These are phyloP conservation scores for Pascua guehoae DNA, from an alignment of 1,284 basidiomycete species.

Conservation along the genomic window DNA sequence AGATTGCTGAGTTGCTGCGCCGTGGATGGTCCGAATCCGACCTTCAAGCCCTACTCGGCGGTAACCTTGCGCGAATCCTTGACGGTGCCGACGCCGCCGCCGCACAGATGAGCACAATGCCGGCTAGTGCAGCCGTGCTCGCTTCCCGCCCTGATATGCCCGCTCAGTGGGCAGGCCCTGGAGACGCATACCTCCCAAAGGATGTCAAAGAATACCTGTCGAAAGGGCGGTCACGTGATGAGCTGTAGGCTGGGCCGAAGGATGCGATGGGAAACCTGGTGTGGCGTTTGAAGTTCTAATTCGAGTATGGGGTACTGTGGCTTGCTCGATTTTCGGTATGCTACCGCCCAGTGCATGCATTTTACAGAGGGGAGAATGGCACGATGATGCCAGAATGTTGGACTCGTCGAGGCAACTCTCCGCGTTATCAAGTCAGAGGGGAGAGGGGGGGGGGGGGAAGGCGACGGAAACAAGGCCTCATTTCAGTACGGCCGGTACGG, in stretches of 20 bases:
- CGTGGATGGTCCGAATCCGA: slow-evolving; percentile 76
- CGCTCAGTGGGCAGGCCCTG: slow-evolving; percentile 17
- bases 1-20: slow-evolving; percentile 59
- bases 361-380: no score
- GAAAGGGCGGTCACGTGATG: slow-evolving; percentile 1
- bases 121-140: slow-evolving; percentile 47
- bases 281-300: no score
- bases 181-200: slow-evolving; percentile 11
- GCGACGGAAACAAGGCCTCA: no score
- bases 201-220: slow-evolving; percentile 8
- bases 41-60: slow-evolving; percentile 70
- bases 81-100: slow-evolving; percentile 65
- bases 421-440: no score
- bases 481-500: no score
- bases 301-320: no score
- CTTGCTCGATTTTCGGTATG: no score
- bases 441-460: no score
- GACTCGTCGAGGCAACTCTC: no score
- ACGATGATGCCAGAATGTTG: no score
- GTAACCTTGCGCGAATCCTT: slow-evolving; percentile 72
- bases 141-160: slow-evolving; percentile 41
- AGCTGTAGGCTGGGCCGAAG: slow-evolving; percentile 7
- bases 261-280: no score
- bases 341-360: no score
- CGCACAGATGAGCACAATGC: slow-evolving; percentile 51